phyloP scores from a whole-genome alignment of 345 rosid species.

The Euphorbia pulcherrima region DNA sequence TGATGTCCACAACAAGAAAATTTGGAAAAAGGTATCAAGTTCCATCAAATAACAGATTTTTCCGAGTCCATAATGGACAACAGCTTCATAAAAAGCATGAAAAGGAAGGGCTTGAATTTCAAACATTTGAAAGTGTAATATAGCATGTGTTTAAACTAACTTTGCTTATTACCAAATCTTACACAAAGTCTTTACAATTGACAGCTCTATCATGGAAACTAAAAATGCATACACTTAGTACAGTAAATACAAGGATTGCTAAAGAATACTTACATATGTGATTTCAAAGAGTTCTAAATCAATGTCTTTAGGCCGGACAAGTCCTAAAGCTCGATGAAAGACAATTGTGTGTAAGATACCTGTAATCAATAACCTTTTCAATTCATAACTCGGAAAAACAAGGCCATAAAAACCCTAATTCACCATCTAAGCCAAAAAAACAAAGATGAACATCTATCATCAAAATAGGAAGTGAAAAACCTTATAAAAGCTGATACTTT shows the following conservation, averaged over 20 bases:
- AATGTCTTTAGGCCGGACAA: slow-evolving; percentile 83
- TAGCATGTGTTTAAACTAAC: neutral
- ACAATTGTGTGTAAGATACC: slow-evolving; percentile 87
- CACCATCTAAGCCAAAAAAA: neutral
- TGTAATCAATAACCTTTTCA: slow-evolving; percentile 29
- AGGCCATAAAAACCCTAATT: neutral
- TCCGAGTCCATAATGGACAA: neutral
- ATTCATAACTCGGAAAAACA: neutral
- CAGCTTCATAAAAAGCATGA: too few species aligned
- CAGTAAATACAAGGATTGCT: neutral
- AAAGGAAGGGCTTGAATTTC: neutral
- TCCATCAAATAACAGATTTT: neutral
- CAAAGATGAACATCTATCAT: neutral
- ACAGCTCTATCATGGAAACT: neutral
- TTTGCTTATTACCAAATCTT: neutral
- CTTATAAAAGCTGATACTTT: neutral
- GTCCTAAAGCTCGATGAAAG: slow-evolving; percentile 90
- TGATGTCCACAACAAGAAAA: neutral
- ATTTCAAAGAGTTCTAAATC: slow-evolving; percentile 87
- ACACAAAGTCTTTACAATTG: neutral
- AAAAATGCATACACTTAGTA: neutral
- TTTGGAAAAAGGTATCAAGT: neutral
- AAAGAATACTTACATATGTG: slow-evolving; percentile 64
- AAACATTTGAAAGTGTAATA: neutral
- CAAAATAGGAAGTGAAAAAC: too few species aligned